phyloP scores from a whole-genome alignment of 1,284 basidiomycete genomes.

The Papiliotrema terrestris region DNA sequence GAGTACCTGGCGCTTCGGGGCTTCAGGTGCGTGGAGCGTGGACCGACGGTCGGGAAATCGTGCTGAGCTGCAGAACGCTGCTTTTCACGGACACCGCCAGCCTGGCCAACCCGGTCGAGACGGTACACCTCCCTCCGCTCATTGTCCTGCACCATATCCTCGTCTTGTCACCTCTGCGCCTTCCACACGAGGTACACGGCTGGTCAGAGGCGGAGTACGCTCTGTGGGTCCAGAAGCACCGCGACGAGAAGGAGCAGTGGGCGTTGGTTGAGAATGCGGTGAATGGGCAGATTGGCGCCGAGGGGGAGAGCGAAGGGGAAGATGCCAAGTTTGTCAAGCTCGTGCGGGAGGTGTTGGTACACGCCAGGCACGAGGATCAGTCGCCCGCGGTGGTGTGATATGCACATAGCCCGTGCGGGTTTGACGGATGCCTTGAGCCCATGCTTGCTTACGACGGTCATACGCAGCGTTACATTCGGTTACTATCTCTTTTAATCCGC shows the following conservation, averaged over 20 bases:
- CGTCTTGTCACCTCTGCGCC: conserved; percentile 75
- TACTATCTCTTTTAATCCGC: too few relatives aligned
- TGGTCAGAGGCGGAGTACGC: conserved; percentile 88
- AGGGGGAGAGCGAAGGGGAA: conserved; percentile 14
- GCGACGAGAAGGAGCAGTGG: conserved; percentile 32
- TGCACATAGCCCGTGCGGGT: too few relatives aligned
- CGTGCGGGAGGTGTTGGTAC: conserved; percentile 34
- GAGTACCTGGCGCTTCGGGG: conserved; percentile 75
- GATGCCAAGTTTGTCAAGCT: conserved; percentile 24
- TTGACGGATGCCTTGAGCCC: too few relatives aligned
- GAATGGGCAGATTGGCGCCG: conserved; percentile 26
- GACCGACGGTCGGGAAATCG: not conserved
- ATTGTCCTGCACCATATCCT: conserved; percentile 87
- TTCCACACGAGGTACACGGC: conserved; percentile 80
- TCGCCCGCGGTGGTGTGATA: not conserved
- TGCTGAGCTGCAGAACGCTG: conserved; percentile 59
- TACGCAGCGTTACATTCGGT: too few relatives aligned
- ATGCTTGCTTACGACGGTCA: too few relatives aligned
- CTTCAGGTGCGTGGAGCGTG: conserved; percentile 60
- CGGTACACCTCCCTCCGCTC: conserved; percentile 67
- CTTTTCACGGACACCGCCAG: conserved; percentile 76
- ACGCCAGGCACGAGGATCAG: conserved; percentile 17
- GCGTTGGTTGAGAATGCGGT: conserved; percentile 41
- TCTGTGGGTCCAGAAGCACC: conserved; percentile 45
- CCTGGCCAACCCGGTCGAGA: conserved; percentile 63